These are phyloP conservation scores for Cyclotella sp. DNA, from an alignment of 108 stramenopile species.

Conservation along the genomic window DNA sequence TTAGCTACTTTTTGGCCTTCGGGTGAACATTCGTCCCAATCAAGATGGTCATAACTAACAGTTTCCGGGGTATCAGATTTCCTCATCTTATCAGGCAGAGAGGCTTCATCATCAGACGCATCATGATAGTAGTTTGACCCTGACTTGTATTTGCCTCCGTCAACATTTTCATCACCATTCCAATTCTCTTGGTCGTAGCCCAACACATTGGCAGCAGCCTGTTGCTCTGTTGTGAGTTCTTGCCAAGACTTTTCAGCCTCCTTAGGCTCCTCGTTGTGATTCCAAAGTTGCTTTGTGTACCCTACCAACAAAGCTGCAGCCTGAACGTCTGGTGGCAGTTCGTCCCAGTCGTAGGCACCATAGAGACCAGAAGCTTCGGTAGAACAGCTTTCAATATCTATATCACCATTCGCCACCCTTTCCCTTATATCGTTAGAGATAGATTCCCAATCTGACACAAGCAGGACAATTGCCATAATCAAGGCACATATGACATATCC, in stretches of 20 bases:
- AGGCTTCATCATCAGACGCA: background rate
- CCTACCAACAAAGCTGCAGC: conserved; percentile 38
- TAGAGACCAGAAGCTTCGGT: background rate
- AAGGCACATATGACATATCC: conserved; percentile 25
- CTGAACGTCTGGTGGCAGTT: conserved; percentile 17
- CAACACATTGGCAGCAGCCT: conserved; percentile 43
- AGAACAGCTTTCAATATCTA: conserved; percentile 18
- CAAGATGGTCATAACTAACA: conserved; percentile 11
- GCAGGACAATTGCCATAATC: conserved; percentile 16
- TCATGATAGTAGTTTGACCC: background rate
- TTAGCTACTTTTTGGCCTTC: conserved; percentile 1
- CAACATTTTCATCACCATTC: conserved; percentile 10
- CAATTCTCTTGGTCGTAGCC: conserved; percentile 56
- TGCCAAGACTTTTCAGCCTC: conserved; percentile 44
- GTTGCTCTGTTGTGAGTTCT: conserved; percentile 50
- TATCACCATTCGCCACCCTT: conserved; percentile 23
- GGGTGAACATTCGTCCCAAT: background rate
- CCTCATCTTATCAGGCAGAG: background rate
- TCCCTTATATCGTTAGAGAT: conserved; percentile 24
- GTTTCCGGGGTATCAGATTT: conserved; percentile 8
- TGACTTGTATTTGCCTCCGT: background rate
- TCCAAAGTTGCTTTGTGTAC: conserved; percentile 47
- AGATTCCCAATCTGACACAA: conserved; percentile 27
- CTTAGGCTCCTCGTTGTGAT: conserved; percentile 35
- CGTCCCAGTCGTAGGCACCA: conserved; percentile 19